phyloP scores from a whole-genome alignment of 177 flowering plant species.

The Vitis hybrid region DNA sequence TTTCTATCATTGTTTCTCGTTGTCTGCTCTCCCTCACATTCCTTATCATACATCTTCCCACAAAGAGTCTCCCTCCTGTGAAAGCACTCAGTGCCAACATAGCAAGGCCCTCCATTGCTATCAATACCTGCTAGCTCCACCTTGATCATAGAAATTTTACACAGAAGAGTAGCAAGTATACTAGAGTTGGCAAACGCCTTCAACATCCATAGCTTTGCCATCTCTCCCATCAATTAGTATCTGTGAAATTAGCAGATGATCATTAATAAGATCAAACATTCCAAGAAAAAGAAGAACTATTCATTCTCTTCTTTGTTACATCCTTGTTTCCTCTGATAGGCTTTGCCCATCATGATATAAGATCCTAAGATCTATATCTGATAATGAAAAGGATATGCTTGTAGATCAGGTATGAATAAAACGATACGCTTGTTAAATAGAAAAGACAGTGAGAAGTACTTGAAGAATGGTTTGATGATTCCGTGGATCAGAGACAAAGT shows the following conservation, averaged over 20 bases:
- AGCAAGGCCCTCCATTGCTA: conserved; percentile 34
- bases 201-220: conserved; percentile 26
- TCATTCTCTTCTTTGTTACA: no score
- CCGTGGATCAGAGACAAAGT: background rate
- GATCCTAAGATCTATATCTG: no score
- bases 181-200: conserved; percentile 54
- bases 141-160: conserved; percentile 12
- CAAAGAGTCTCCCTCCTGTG: conserved; percentile 32
- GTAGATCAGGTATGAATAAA: no score
- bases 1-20: background rate
- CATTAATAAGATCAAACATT: background rate
- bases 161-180: conserved; percentile 20
- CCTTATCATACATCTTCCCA: conserved; percentile 24
- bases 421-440: no score
- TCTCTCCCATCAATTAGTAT: conserved; percentile 51
- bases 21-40: conserved; percentile 14
- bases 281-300: no score
- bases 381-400: no score
- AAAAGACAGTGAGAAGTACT: conserved; percentile 1
- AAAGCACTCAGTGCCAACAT: conserved; percentile 39
- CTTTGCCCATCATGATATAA: no score
- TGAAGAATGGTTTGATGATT: conserved; percentile 31
- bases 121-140: conserved; percentile 32
- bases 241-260: conserved; percentile 16
- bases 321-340: background rate